phyloP scores from a whole-genome alignment of 1,139 yeast genomes.

The Geotrichum carabidarum region DNA sequence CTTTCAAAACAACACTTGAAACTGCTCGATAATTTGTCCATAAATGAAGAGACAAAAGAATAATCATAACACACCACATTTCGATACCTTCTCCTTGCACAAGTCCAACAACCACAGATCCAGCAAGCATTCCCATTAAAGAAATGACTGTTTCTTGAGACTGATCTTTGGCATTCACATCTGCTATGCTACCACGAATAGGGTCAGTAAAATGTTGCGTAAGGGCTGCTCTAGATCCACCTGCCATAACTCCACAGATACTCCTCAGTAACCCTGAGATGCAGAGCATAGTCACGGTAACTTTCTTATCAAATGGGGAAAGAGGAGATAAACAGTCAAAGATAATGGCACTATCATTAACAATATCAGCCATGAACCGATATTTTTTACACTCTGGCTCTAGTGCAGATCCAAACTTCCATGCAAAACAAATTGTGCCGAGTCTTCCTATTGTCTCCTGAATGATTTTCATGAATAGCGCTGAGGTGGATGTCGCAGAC shows the following conservation, averaged over 20 bases:
- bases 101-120: slow-evolving; percentile 35
- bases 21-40: slow-evolving; percentile 40
- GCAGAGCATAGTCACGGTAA: slow-evolving; percentile 33
- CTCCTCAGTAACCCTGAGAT: slow-evolving; percentile 36
- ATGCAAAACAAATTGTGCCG: slow-evolving; percentile 39
- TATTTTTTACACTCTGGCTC: slow-evolving; percentile 41
- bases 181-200: slow-evolving; percentile 35
- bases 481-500: slow-evolving; percentile 39
- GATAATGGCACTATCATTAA: slow-evolving; percentile 37
- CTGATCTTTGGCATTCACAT: slow-evolving; percentile 40
- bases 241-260: slow-evolving; percentile 41
- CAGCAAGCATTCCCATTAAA: slow-evolving; percentile 39
- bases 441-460: slow-evolving; percentile 40
- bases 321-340: slow-evolving; percentile 38
- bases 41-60: slow-evolving; percentile 33
- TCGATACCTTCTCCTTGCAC: slow-evolving; percentile 33
- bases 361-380: slow-evolving; percentile 38
- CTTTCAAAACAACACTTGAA: slow-evolving; percentile 33
- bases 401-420: slow-evolving; percentile 36
- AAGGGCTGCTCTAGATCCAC: slow-evolving; percentile 40
- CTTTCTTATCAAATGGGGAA: slow-evolving; percentile 29
- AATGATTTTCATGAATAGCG: slow-evolving; percentile 37
- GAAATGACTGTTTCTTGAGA: slow-evolving; percentile 41
- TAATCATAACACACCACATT: slow-evolving; percentile 33
- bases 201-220: slow-evolving; percentile 40